phyloP scores from a whole-genome alignment of 306 rosid genomes.

The Quercus wislizeni region DNA sequence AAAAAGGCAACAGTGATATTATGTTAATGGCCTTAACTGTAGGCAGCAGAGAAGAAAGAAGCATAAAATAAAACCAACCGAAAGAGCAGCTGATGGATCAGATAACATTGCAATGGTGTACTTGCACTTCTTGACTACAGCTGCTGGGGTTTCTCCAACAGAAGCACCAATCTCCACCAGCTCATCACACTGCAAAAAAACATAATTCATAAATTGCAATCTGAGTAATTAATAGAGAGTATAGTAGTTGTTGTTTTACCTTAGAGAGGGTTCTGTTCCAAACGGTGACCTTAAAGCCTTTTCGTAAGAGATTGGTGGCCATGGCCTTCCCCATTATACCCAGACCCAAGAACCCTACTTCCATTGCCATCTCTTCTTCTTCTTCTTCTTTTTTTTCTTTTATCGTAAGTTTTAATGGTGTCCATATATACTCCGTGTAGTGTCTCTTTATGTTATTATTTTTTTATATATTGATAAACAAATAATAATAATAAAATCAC shows the following conservation, averaged over 20 bases:
- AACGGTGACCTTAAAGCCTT: constrained; percentile 74
- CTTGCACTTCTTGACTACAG: constrained; percentile 74
- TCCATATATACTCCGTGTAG: too few species aligned
- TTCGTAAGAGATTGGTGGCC: constrained; percentile 55
- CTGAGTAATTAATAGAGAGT: too few species aligned
- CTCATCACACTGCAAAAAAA: constrained; percentile 55
- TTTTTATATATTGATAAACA: too few species aligned
- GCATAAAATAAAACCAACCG: constrained; percentile 45
- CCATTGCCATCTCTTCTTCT: constrained; percentile 33
- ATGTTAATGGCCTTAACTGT: not conserved
- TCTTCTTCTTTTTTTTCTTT: not conserved
- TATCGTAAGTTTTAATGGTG: too few species aligned
- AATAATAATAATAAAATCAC: too few species aligned
- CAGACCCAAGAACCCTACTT: constrained; percentile 75
- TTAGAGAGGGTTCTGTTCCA: constrained; percentile 87
- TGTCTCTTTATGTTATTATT: too few species aligned
- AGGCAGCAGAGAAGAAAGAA: constrained; percentile 3
- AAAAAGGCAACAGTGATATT: constrained; percentile 1
- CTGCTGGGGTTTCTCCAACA: constrained; percentile 69
- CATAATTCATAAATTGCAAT: too few species aligned
- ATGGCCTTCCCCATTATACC: constrained; percentile 96
- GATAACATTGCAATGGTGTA: constrained; percentile 75
- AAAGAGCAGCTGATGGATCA: constrained; percentile 75
- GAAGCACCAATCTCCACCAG: constrained; percentile 71
- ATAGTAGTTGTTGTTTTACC: constrained; percentile 23